Percentiles rank a stretch among this genome's conserved stretches.
Evolutionary conservation across 2,329 filamentous ascomycete species (phyloP).

Genomic region (Colletotrichum kahawae): DNA sequence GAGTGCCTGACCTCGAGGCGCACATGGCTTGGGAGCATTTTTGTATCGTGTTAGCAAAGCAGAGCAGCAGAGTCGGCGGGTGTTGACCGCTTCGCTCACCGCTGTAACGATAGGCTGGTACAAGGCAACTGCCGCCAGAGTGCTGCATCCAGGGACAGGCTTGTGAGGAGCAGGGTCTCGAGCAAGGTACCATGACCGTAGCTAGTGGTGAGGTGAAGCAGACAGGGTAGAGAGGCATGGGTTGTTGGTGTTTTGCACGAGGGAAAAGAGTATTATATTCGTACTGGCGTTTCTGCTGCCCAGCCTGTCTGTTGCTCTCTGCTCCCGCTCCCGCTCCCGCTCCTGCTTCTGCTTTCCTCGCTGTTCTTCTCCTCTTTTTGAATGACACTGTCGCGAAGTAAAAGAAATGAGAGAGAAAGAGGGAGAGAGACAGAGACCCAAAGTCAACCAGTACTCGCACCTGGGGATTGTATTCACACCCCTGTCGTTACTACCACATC

Average conservation of each 20-base stretch:
- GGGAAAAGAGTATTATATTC: background rate
- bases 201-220: background rate
- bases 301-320: background rate
- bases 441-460: background rate
- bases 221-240: background rate
- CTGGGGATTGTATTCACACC: background rate
- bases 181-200: background rate
- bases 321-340: background rate
- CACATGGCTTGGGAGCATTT: background rate
- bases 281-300: background rate
- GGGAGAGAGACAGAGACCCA: background rate
- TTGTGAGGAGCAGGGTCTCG: background rate
- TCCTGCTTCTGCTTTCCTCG: background rate
- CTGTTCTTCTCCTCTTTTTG: background rate
- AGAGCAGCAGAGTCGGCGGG: background rate
- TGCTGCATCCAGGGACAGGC: background rate
- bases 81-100: conserved; percentile 14
- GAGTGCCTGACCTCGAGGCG: background rate
- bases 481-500: background rate
- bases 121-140: background rate
- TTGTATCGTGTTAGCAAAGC: conserved; percentile 15
- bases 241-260: background rate
- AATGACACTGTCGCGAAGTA: background rate
- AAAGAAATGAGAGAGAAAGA: background rate
- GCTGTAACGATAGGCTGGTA: conserved; percentile 4